Conservation (phyloP, 805 yeast species). For the Pichia paraexigua region DNA sequence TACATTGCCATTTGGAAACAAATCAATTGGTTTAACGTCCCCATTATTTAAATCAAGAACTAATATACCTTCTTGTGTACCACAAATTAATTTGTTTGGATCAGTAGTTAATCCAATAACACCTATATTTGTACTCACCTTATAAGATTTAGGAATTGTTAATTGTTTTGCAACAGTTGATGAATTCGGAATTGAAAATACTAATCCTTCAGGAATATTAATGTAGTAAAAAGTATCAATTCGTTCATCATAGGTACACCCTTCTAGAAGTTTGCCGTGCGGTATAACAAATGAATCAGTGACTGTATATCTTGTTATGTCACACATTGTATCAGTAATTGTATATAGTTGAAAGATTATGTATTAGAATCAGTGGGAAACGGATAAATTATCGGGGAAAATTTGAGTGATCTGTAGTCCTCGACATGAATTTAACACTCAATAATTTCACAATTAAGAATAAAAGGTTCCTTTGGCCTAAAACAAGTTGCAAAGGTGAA, state of each 20-base stretch:
- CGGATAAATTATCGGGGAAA: neutral
- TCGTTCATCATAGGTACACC: constrained; percentile 52
- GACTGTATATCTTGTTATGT: neutral
- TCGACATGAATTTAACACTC: neutral
- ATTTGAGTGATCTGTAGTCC: neutral
- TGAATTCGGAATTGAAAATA: constrained; percentile 14
- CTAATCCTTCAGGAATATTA: constrained; percentile 36
- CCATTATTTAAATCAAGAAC: constrained; percentile 37
- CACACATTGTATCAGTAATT: neutral
- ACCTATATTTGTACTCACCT: constrained; percentile 45
- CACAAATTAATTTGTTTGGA: constrained; percentile 48
- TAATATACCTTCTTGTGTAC: constrained; percentile 60
- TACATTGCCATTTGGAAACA: constrained; percentile 34
- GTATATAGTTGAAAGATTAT: constrained; percentile 29
- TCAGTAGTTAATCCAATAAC: constrained; percentile 61
- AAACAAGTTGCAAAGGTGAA: too few relatives aligned
- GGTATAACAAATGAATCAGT: constrained; percentile 21
- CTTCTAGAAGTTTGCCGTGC: constrained; percentile 50
- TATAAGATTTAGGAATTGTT: constrained; percentile 28
- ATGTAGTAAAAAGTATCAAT: constrained; percentile 47
- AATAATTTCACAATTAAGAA: neutral
- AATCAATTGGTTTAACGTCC: constrained; percentile 29
- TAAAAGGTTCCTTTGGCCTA: too few relatives aligned
- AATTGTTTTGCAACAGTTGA: constrained; percentile 11
- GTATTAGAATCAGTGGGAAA: neutral